These are phyloP conservation scores for Hypoxylon subgilvum DNA, from an alignment of 495 filamentous ascomycete species.

Conservation along the genomic window DNA sequence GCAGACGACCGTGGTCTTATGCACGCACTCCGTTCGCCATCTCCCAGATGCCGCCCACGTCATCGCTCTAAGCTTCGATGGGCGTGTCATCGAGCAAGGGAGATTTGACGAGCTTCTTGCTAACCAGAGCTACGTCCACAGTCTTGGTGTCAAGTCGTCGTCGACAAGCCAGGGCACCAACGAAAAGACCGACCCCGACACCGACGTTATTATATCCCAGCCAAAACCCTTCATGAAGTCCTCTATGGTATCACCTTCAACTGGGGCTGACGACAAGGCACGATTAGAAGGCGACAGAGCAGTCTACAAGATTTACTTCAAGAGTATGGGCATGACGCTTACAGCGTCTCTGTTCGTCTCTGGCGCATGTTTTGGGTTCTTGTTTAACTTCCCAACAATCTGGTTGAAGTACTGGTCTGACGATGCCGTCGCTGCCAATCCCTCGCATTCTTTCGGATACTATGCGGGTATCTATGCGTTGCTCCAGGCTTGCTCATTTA, in stretches of 20 bases:
- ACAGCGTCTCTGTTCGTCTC: constrained; percentile 26
- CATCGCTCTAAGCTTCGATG: constrained; percentile 48
- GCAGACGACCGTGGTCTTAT: constrained; percentile 58
- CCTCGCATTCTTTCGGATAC: constrained; percentile 40
- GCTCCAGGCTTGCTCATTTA: constrained; percentile 35
- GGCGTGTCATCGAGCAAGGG: constrained; percentile 52
- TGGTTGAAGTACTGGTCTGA: constrained; percentile 51
- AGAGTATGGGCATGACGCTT: constrained; percentile 42
- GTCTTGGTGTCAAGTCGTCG: constrained; percentile 15
- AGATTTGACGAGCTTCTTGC: constrained; percentile 45
- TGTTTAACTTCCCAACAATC: constrained; percentile 45
- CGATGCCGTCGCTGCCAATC: constrained; percentile 33
- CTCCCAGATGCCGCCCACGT: constrained; percentile 55
- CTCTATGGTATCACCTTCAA: neutral
- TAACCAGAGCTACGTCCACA: constrained; percentile 41
- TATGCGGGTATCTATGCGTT: constrained; percentile 46
- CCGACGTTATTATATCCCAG: neutral
- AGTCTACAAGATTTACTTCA: constrained; percentile 47
- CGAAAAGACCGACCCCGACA: neutral
- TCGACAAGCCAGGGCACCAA: constrained; percentile 1
- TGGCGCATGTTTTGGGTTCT: constrained; percentile 40
- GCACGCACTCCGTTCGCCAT: constrained; percentile 47
- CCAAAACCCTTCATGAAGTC: neutral
- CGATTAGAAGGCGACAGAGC: constrained; percentile 33
- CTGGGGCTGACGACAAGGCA: neutral